A percentile compares a stretch with the other conserved stretches of the same genome.
Conservation (phyloP, 352 stramenopile genomes). For the Globisporangium solare region DNA sequence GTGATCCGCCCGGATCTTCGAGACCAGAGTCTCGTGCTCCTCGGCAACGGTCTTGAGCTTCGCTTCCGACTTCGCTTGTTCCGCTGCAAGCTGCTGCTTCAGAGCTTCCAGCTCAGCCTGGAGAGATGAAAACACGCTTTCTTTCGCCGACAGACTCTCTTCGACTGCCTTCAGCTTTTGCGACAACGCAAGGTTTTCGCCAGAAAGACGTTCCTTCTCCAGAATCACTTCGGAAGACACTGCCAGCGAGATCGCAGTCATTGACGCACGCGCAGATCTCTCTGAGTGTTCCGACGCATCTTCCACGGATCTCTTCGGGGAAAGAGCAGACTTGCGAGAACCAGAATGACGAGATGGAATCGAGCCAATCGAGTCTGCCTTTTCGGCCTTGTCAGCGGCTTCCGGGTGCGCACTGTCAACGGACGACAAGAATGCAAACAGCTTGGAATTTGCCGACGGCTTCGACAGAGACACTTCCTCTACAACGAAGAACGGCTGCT, state of each 20-base stretch:
- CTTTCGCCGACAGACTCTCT: slow-evolving; percentile 23
- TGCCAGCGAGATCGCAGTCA: slow-evolving; percentile 6
- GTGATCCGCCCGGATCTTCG: slow-evolving; percentile 17
- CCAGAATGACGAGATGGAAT: slow-evolving; percentile 6
- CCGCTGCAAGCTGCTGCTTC: slow-evolving; percentile 25
- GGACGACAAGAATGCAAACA: slow-evolving; percentile 47
- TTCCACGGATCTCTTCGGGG: slow-evolving; percentile 9
- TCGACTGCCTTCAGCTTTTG: slow-evolving; percentile 28
- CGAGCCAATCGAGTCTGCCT: slow-evolving; percentile 6
- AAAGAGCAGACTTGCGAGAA: slow-evolving; percentile 2
- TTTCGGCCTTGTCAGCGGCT: slow-evolving; percentile 10
- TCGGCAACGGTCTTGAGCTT: slow-evolving; percentile 18
- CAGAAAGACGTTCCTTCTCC: slow-evolving; percentile 37
- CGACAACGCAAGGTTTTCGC: slow-evolving; percentile 33
- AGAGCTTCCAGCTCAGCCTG: slow-evolving; percentile 17
- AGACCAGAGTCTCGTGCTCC: slow-evolving; percentile 20
- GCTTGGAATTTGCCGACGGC: slow-evolving; percentile 32
- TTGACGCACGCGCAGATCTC: slow-evolving; percentile 3
- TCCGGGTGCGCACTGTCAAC: slow-evolving; percentile 27
- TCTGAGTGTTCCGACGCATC: slow-evolving; percentile 12
- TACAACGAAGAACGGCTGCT: slow-evolving; percentile 33
- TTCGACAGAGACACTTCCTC: slow-evolving; percentile 26
- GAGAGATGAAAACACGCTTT: slow-evolving; percentile 22
- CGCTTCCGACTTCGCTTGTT: slow-evolving; percentile 28
- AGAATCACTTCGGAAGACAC: slow-evolving; percentile 26